Base-by-base conservation (phyloP, 805 yeast species). In the Ogataea nonfermentans region DNA sequence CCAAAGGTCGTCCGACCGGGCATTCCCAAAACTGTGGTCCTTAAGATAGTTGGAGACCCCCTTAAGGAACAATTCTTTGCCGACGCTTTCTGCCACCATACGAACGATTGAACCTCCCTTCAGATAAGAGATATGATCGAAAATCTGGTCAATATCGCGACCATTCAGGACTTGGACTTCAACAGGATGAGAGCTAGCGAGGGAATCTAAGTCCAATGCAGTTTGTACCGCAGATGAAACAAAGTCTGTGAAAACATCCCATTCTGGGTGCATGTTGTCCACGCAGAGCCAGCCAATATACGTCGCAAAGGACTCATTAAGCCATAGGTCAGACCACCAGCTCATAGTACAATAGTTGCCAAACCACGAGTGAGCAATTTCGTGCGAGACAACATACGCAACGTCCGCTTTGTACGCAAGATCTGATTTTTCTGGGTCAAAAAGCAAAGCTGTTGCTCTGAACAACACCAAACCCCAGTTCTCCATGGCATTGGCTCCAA, bases 271-370 rank as follows among this genome's bases (percentile, higher is more conserved):
- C 52, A 84, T 71, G 48, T 73, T 62, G 55, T 83, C 81, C 37
- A 81, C 81, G 12, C 89, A 81, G 38, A 73, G 65, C 72, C 75
- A 82, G 3, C 88, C 85, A 57, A 83, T 84, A 81, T 86, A 86
- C 19, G 95, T 86, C 12, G 95, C 95, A 65, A 86, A 86, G 10
- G 95, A 93, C 65, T 86, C 95, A 57, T 86, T 86, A 46, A 86
- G 74, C 95, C 95, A 86, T 50, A 86, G 70, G 53, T 84, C 93
- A 53, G 86, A 87, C 95, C 95, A 86, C 93, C 95, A 87, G 54
- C 83, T 79, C 95, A 86, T 87, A 32, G 95, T 87, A 45, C 85
- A 91, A 52, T 83, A 73, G 62, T 87, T 82, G 40, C 95, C 95
- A 55, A 86, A 87, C 95, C 95, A 87, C 59, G 87, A 93, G 63